phyloP scores from a whole-genome alignment of 2,329 filamentous ascomycete genomes.

The Endothia cerciana region DNA sequence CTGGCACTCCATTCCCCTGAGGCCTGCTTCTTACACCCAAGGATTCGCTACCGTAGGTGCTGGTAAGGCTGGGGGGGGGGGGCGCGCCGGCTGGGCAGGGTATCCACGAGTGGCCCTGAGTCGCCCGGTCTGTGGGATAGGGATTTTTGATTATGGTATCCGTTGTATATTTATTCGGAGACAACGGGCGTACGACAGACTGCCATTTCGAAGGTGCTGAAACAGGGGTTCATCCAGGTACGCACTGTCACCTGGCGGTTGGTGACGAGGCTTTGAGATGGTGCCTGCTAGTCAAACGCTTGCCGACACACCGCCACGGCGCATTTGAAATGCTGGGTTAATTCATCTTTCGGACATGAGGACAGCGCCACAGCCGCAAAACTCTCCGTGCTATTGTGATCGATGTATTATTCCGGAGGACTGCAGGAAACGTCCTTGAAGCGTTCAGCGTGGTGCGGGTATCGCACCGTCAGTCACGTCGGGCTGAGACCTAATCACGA shows the following conservation, averaged over 20 bases:
- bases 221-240: constrained; percentile 21
- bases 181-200: constrained; percentile 6
- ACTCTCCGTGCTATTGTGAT: constrained; percentile 10
- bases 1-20: constrained; percentile 21
- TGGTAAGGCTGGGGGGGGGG: constrained; percentile 21
- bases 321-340: constrained; percentile 12
- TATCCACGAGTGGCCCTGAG: constrained; percentile 10
- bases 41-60: constrained; percentile 20
- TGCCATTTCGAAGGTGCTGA: constrained; percentile 21
- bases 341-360: constrained; percentile 13
- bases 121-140: neutral
- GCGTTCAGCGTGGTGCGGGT: neutral
- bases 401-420: neutral
- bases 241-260: neutral
- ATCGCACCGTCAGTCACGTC: neutral
- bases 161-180: constrained; percentile 17
- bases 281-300: constrained; percentile 21
- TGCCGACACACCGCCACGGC: constrained; percentile 26
- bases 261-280: constrained; percentile 20
- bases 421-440: neutral
- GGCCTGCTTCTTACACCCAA: constrained; percentile 18
- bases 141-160: neutral
- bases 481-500: neutral
- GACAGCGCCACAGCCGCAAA: constrained; percentile 26
- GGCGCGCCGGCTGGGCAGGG: neutral